These are phyloP conservation scores for Apiospora phragmitis DNA, from an alignment of 2,329 filamentous ascomycete species.

Conservation along the genomic window DNA sequence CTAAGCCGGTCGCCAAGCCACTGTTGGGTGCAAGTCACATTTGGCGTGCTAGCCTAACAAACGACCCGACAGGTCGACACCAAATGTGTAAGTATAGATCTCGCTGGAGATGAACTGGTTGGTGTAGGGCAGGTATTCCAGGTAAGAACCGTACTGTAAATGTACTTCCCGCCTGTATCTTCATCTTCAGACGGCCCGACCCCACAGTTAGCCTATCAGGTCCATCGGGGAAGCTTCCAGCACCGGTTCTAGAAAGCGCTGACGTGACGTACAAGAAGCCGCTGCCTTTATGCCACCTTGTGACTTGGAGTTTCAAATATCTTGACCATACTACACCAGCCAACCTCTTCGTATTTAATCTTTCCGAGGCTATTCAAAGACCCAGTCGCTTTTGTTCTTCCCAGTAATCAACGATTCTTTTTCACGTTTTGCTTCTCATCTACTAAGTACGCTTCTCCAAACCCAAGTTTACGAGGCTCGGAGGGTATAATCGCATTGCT, in stretches of 20 bases:
- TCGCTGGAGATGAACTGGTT: too few species aligned
- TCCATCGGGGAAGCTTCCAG: background rate
- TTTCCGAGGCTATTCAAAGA: background rate
- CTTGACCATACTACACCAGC: background rate
- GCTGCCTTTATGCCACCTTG: background rate
- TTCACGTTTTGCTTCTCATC: background rate
- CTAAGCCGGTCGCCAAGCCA: background rate
- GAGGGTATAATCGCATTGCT: background rate
- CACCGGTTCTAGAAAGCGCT: conserved; percentile 1
- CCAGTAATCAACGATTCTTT: background rate
- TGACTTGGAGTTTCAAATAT: background rate
- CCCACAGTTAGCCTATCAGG: background rate
- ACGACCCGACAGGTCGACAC: background rate
- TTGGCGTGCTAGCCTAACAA: background rate
- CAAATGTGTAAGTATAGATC: too few species aligned
- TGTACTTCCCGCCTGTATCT: background rate
- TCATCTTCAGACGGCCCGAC: background rate
- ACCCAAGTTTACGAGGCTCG: background rate
- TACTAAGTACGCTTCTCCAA: background rate
- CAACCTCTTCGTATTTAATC: background rate
- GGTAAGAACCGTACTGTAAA: too few species aligned
- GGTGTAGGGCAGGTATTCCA: too few species aligned
- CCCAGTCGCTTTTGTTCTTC: background rate
- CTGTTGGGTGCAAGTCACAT: background rate
- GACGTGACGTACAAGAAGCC: conserved; percentile 7